phyloP scores from a whole-genome alignment of 768 basidiomycete species.

The Lanmaoa pseudosensibilis region DNA sequence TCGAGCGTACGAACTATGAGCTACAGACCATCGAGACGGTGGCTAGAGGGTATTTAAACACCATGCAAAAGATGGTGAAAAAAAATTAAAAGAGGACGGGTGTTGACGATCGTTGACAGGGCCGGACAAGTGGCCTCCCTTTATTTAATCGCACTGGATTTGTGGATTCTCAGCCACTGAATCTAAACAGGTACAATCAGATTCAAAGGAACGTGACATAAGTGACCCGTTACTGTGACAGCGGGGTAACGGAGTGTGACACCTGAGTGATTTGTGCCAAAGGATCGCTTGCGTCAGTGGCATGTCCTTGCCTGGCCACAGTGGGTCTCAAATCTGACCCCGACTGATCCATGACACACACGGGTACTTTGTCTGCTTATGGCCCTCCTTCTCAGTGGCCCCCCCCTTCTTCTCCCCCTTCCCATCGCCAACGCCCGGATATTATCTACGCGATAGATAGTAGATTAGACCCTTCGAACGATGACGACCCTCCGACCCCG shows the following conservation, averaged over 20 bases:
- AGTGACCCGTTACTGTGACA: slow-evolving; percentile 16
- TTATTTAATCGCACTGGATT: slow-evolving; percentile 33
- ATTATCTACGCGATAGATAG: not conserved
- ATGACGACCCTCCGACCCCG: not conserved
- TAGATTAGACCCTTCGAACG: not conserved
- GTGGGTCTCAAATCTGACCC: no score
- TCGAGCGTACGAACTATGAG: slow-evolving; percentile 51
- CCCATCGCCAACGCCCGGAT: not conserved
- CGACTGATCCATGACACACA: not conserved
- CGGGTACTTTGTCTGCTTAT: slow-evolving; percentile 12
- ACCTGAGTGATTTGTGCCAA: slow-evolving; percentile 34
- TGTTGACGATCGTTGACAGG: slow-evolving; percentile 57
- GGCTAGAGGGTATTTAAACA: slow-evolving; percentile 43
- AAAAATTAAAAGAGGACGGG: slow-evolving; percentile 30
- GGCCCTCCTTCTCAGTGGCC: not conserved
- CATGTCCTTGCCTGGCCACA: no score
- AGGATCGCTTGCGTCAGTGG: slow-evolving; percentile 12
- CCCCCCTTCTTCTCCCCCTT: not conserved
- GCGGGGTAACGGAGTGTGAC: slow-evolving; percentile 11
- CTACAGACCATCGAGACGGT: slow-evolving; percentile 28
- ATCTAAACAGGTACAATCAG: slow-evolving; percentile 23
- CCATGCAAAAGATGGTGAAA: slow-evolving; percentile 37
- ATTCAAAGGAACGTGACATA: not conserved
- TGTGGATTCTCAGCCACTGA: slow-evolving; percentile 24
- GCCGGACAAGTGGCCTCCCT: slow-evolving; percentile 19